phyloP scores from a whole-genome alignment of 495 filamentous ascomycete genomes.

The Tuber umbilicatum region DNA sequence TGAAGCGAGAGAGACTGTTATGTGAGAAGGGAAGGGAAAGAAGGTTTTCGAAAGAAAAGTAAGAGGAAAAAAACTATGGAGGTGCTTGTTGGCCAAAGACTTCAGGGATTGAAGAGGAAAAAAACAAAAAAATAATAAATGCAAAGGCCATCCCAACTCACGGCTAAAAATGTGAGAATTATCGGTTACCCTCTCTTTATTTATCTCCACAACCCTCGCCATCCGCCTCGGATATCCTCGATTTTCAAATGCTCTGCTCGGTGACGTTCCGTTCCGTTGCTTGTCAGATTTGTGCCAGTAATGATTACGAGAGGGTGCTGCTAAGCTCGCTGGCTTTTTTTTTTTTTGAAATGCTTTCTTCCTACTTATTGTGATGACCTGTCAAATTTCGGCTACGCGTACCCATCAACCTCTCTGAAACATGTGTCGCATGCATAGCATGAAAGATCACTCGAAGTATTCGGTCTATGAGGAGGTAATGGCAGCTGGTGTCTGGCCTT shows the following conservation, averaged over 20 bases:
- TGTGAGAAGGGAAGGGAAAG: not conserved
- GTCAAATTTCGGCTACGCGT: not conserved
- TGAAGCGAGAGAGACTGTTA: not conserved
- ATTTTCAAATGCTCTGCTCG: not conserved
- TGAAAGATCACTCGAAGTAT: not conserved
- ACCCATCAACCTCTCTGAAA: not conserved
- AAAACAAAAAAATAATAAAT: not conserved
- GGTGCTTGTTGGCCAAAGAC: not conserved
- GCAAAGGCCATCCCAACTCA: not conserved
- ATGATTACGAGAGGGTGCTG: not conserved
- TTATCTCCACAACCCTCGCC: not conserved
- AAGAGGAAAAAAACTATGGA: not conserved
- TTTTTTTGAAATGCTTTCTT: not conserved
- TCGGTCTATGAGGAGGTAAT: not conserved
- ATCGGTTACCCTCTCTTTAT: not conserved
- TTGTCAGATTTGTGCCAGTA: not conserved
- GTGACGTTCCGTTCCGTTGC: not conserved
- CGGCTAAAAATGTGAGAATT: not conserved
- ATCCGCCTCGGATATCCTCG: not conserved
- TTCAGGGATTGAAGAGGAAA: not conserved
- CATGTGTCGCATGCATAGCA: not conserved
- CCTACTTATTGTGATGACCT: not conserved
- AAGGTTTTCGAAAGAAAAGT: constrained; percentile 1
- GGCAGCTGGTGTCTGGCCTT: not conserved
- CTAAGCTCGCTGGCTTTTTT: not conserved